Base-by-base conservation (phyloP, 306 rosid genomes). In the Dryas octopetala region DNA sequence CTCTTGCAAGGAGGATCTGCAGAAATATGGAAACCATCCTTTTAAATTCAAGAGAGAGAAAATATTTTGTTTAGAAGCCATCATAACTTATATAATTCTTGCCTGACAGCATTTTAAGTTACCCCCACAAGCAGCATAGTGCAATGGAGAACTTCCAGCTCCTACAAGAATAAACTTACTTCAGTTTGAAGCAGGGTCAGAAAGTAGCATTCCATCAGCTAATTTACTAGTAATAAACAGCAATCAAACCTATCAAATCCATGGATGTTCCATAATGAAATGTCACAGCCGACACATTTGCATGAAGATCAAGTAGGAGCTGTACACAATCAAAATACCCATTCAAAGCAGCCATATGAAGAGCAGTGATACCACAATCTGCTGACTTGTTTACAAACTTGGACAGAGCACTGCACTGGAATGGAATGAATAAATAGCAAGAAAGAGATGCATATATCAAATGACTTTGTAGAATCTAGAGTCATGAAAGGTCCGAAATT, bases 41-140 rank as follows among this genome's bases (percentile, higher is more conserved):
- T 75, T 68, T 43, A 70, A 70, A 53, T 77, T 74, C 48, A 77
- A 66, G 13, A 63, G 70, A 74, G 76, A 65, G 62, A 19, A 77
- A 7, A 73, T 16, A 44, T 7, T 57, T 28, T 14, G 60, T 76
- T 75, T 38, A 68, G 44, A 81, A 41, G 49, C 50, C 53, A 12
- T 63, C 59, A 79, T 62, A 12, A 49, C 16, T 26, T 23, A 75
- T 28, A 66, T 60, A 62, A 66, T 46, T 84, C 91, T 89, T 96
- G 76, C 99, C 97, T 96, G 98, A 65, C 97, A 96, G 77, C 99
- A 92, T 80, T 92, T 96, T 77, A 90, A 83, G 80, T 92, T 96
- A 38, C 99, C 99, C 77, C 99, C 99, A 83, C 93, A 92, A 75
- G 99, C 98, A 78, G 99, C 99, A 79, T 92, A 96, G 82, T 96